Percentiles rank a stretch among this genome's conserved stretches.
Conservation (phyloP, 345 rosid genomes). For the Psidium guajava region DNA sequence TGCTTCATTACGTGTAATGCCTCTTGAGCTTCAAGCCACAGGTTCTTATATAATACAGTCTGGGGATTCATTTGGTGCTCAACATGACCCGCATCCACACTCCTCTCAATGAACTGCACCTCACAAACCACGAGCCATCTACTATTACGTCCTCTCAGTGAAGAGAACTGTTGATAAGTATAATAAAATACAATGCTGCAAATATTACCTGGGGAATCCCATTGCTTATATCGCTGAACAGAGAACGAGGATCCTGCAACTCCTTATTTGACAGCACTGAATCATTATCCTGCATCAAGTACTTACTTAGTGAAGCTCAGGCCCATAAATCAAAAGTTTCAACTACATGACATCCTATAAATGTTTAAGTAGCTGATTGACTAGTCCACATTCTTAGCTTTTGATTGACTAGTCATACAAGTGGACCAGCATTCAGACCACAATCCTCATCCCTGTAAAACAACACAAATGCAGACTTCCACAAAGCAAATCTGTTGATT, state of each 20-base stretch:
- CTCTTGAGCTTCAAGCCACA: slow-evolving; percentile 38
- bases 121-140: neutral
- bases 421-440: neutral
- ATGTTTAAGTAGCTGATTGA: neutral
- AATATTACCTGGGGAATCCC: slow-evolving; percentile 19
- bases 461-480: neutral
- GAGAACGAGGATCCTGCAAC: slow-evolving; percentile 9
- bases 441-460: neutral
- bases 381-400: neutral
- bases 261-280: neutral
- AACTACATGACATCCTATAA: neutral
- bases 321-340: neutral
- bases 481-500: neutral
- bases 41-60: slow-evolving; percentile 19
- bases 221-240: slow-evolving; percentile 10
- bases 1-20: slow-evolving; percentile 24
- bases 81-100: slow-evolving; percentile 2
- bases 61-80: slow-evolving; percentile 17
- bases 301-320: neutral
- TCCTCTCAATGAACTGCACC: slow-evolving; percentile 17
- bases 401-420: neutral
- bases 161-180: neutral
- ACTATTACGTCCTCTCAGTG: neutral
- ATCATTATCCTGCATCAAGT: neutral
- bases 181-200: neutral